Conservation (phyloP, 2,329 filamentous ascomycete genomes). For the Microsporum canis region DNA sequence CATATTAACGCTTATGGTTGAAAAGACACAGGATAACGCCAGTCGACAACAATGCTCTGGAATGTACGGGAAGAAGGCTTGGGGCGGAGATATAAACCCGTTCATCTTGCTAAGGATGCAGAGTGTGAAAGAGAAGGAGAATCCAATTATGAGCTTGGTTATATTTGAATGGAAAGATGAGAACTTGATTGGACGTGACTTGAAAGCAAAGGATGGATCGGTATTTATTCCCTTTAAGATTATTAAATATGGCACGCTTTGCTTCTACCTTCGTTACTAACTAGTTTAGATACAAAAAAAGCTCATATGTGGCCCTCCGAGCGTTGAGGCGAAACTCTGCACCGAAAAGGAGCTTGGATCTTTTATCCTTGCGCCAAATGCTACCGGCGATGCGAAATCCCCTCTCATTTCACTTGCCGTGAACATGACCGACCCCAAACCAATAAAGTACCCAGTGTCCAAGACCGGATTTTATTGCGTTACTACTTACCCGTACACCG, state of each 20-base stretch:
- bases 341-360: conserved; percentile 66
- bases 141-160: conserved; percentile 67
- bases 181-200: conserved; percentile 59
- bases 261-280: not conserved
- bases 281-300: conserved; percentile 37
- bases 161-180: conserved; percentile 94
- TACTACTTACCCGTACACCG: conserved; percentile 59
- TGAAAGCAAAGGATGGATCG: conserved; percentile 43
- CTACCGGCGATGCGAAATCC: conserved; percentile 57
- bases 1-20: not conserved
- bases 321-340: conserved; percentile 59
- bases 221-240: conserved; percentile 32
- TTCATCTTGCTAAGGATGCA: conserved; percentile 79
- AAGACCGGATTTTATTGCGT: conserved; percentile 97
- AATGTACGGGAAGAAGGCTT: conserved; percentile 85
- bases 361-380: conserved; percentile 71
- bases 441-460: conserved; percentile 70
- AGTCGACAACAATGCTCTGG: conserved; percentile 76
- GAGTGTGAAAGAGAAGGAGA: conserved; percentile 45
- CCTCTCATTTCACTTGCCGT: conserved; percentile 69
- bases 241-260: not conserved
- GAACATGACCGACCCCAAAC: conserved; percentile 60
- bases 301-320: conserved; percentile 65
- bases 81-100: conserved; percentile 79
- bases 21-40: conserved; percentile 60